Evolutionary conservation across 2,329 filamentous ascomycete genomes (phyloP).

Genomic region (Neurospora crassa): DNA sequence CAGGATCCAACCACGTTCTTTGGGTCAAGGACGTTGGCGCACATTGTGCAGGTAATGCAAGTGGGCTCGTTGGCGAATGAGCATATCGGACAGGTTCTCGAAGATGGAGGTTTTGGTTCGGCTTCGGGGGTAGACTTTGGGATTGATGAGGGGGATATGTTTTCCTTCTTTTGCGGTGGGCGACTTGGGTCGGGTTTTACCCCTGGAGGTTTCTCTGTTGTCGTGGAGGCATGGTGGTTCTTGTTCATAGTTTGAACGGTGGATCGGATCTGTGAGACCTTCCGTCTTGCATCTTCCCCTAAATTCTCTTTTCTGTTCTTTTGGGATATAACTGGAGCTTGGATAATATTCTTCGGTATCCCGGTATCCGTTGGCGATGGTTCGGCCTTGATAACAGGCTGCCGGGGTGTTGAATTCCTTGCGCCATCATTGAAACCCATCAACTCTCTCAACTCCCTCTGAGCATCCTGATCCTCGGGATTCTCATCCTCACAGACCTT

Average conservation of each 20-base stretch:
- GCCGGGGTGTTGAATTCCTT: conserved; percentile 8
- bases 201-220: background rate
- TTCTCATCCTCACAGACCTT: conserved; percentile 67
- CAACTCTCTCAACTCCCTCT: conserved; percentile 60
- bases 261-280: background rate
- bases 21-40: conserved; percentile 58
- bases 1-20: conserved; percentile 48
- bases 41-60: conserved; percentile 55
- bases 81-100: conserved; percentile 48
- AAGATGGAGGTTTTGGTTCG: background rate
- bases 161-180: background rate
- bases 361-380: background rate
- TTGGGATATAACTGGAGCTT: background rate
- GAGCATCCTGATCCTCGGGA: conserved; percentile 42
- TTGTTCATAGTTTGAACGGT: background rate
- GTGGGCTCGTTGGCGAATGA: conserved; percentile 51
- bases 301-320: conserved; percentile 4
- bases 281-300: background rate
- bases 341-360: background rate
- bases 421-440: conserved; percentile 28
- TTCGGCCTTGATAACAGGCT: background rate
- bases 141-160: background rate
- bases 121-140: background rate
- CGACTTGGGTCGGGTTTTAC: background rate
- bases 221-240: background rate